Percentiles rank a stretch among this genome's conserved stretches.
phyloP scores from a whole-genome alignment of 768 basidiomycete genomes.

The Phaffia tasmanica region DNA sequence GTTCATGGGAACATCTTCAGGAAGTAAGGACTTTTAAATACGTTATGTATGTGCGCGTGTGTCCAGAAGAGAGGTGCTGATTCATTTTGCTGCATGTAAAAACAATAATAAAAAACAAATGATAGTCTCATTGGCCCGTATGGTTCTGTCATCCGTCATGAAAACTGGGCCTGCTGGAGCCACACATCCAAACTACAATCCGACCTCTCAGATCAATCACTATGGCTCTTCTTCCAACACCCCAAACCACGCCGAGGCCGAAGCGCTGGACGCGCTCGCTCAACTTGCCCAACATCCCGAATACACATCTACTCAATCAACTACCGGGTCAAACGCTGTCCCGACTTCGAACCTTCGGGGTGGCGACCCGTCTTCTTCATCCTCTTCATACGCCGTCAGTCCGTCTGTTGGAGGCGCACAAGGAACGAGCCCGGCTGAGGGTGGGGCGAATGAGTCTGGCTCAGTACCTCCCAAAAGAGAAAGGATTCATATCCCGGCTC shows the following conservation, averaged over 20 bases:
- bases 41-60: no score
- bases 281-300: conserved; percentile 26
- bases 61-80: not conserved
- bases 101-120: not conserved
- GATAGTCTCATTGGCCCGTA: conserved; percentile 25
- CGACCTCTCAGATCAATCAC: not conserved
- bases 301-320: conserved; percentile 12
- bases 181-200: conserved; percentile 25
- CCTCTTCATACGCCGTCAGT: not conserved
- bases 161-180: conserved; percentile 27
- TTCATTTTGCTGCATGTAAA: not conserved
- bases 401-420: not conserved
- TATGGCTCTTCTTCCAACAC: conserved; percentile 7
- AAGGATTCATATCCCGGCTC: conserved; percentile 34
- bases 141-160: conserved; percentile 26
- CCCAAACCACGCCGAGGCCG: conserved; percentile 22
- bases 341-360: no score
- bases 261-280: conserved; percentile 25
- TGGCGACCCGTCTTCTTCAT: not conserved
- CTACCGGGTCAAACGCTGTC: conserved; percentile 9
- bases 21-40: conserved; percentile 6
- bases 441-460: conserved; percentile 5
- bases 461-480: conserved; percentile 15
- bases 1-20: conserved; percentile 23
- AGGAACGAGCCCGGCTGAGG: not conserved